These are phyloP conservation scores for Trametes elegans DNA, from an alignment of 768 basidiomycete species.

Conservation along the genomic window DNA sequence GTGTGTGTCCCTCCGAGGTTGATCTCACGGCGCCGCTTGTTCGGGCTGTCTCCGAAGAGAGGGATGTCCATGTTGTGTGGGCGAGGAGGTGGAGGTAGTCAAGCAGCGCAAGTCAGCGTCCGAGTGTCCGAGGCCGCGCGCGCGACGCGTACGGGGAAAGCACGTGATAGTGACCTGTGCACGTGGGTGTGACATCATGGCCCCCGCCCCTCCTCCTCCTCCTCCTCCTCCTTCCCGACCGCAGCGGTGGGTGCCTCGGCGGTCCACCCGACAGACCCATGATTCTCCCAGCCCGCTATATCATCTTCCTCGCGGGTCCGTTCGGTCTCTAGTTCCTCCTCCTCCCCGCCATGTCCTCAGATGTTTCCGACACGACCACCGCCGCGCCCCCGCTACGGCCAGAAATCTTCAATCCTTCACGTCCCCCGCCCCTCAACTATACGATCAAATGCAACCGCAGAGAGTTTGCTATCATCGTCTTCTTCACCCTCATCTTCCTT, in stretches of 20 bases:
- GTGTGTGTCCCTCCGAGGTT: slow-evolving; percentile 70
- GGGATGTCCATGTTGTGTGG: slow-evolving; percentile 13
- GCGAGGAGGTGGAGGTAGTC: not conserved
- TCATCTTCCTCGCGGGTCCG: not conserved
- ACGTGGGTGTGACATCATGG: slow-evolving; percentile 13
- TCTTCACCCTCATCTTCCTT: slow-evolving; percentile 28
- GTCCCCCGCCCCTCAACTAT: slow-evolving; percentile 30
- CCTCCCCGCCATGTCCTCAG: slow-evolving; percentile 8
- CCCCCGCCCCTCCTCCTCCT: not conserved
- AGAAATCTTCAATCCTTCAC: slow-evolving; percentile 7
- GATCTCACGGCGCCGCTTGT: slow-evolving; percentile 54
- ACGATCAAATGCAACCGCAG: slow-evolving; percentile 23
- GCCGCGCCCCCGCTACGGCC: no score
- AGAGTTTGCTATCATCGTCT: slow-evolving; percentile 27
- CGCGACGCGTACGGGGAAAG: slow-evolving; percentile 4
- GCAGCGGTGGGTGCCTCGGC: not conserved
- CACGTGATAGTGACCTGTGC: not conserved
- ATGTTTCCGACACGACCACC: slow-evolving; percentile 3
- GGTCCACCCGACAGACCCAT: not conserved
- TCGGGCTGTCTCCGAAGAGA: slow-evolving; percentile 43
- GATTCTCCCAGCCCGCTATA: not conserved
- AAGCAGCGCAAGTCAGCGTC: no score
- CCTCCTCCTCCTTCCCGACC: no score
- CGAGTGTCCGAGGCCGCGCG: not conserved
- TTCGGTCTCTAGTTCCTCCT: not conserved